Percentiles rank a stretch among this genome's conserved stretches.
These are phyloP conservation scores for Hyphodiscus hymeniophilus DNA, from an alignment of 495 filamentous ascomycete species.

Conservation along the genomic window DNA sequence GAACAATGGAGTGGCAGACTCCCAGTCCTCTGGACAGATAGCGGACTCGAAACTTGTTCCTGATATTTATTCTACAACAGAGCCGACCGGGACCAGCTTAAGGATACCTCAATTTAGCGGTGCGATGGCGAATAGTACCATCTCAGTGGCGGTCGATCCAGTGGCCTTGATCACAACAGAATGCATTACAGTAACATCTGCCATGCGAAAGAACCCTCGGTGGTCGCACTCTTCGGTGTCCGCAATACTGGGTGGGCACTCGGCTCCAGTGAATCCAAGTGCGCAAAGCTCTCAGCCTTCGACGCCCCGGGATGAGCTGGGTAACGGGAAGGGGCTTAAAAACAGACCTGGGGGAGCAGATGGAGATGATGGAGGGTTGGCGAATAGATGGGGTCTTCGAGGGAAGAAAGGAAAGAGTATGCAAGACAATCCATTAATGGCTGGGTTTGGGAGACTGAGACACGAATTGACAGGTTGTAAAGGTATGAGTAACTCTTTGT, in stretches of 20 bases:
- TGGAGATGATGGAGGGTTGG: constrained; percentile 24
- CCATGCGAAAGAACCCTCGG: constrained; percentile 94
- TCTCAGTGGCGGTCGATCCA: constrained; percentile 82
- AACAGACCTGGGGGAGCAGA: constrained; percentile 40
- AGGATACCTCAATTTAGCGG: constrained; percentile 5
- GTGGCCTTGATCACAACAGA: constrained; percentile 95
- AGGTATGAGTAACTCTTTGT: constrained; percentile 35
- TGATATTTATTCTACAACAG: constrained; percentile 3
- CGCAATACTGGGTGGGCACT: constrained; percentile 79
- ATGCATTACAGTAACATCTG: constrained; percentile 96
- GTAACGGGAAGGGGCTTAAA: constrained; percentile 18
- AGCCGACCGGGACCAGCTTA: background rate
- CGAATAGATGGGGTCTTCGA: constrained; percentile 74
- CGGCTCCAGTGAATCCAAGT: constrained; percentile 27
- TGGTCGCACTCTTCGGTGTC: constrained; percentile 96
- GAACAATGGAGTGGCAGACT: constrained; percentile 12
- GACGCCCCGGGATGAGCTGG: constrained; percentile 20
- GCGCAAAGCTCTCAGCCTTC: constrained; percentile 23
- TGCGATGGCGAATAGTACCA: constrained; percentile 11
- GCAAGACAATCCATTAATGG: constrained; percentile 96
- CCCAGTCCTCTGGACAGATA: constrained; percentile 4
- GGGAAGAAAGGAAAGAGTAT: constrained; percentile 98
- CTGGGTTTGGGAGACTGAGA: constrained; percentile 83
- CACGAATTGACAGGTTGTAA: constrained; percentile 86
- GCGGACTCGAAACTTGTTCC: constrained; percentile 5